Conservation (phyloP, 2,329 filamentous ascomycete species). For the Monosporascus cannonballus region DNA sequence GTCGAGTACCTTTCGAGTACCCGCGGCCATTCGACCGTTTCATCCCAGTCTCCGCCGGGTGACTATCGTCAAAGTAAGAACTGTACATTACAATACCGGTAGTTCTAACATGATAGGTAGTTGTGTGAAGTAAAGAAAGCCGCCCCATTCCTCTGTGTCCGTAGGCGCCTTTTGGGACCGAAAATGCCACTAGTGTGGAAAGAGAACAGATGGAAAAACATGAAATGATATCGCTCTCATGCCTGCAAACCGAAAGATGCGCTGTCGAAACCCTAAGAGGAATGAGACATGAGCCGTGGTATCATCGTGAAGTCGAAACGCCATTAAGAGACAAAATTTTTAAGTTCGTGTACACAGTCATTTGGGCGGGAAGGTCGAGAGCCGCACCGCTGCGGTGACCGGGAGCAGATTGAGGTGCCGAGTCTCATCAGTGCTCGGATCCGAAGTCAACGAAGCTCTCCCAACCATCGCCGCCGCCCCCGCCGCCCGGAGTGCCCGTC, state of each 20-base stretch:
- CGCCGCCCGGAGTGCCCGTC: conserved; percentile 15
- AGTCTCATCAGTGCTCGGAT: conserved; percentile 16
- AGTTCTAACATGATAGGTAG: no score
- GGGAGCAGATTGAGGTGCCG: not conserved
- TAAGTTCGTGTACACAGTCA: not conserved
- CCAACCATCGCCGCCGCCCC: conserved; percentile 16
- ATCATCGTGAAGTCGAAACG: conserved; percentile 1
- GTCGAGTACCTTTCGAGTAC: no score
- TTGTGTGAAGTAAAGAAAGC: no score
- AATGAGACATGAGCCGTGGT: conserved; percentile 6
- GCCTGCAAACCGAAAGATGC: not conserved
- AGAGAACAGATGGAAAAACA: conserved; percentile 2
- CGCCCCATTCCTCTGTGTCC: no score
- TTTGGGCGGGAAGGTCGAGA: not conserved
- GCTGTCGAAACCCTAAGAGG: conserved; percentile 3
- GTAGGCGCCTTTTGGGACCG: not conserved
- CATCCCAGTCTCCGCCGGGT: no score
- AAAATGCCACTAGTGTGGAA: not conserved
- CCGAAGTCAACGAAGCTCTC: conserved; percentile 26
- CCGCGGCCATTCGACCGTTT: no score
- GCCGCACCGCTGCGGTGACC: not conserved
- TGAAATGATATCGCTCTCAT: conserved; percentile 2
- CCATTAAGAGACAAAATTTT: not conserved
- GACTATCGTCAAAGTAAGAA: no score
- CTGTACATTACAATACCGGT: no score